These are phyloP conservation scores for Pseudohalonectria lignicola DNA, from an alignment of 2,329 filamentous ascomycete species.

Conservation along the genomic window DNA sequence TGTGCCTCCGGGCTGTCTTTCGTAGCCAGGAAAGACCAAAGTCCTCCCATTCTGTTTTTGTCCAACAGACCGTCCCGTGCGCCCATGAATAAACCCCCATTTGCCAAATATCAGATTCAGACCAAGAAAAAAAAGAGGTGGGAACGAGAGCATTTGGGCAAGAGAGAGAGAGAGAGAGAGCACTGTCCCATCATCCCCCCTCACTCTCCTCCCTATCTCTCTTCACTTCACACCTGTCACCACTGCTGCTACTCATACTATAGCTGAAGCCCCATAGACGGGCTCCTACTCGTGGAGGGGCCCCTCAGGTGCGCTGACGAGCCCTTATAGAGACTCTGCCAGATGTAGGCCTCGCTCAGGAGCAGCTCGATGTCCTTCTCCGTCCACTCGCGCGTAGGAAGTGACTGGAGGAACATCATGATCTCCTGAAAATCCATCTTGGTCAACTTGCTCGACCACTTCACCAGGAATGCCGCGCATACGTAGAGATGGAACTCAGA, in stretches of 20 bases:
- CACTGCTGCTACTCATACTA: too few relatives aligned
- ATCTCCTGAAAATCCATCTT: constrained; percentile 98
- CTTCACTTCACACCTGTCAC: too few relatives aligned
- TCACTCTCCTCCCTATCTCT: too few relatives aligned
- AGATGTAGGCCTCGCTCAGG: constrained; percentile 94
- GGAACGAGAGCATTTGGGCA: neutral
- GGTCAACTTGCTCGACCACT: constrained; percentile 90
- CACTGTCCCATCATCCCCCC: neutral
- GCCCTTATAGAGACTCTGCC: constrained; percentile 94
- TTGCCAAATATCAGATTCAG: too few relatives aligned
- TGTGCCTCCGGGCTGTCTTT: too few relatives aligned
- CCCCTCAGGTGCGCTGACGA: constrained; percentile 78
- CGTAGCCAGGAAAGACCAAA: too few relatives aligned
- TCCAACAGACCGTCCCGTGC: too few relatives aligned
- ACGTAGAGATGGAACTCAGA: constrained; percentile 98
- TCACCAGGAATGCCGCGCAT: constrained; percentile 93
- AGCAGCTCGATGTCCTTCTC: constrained; percentile 97
- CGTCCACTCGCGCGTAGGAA: constrained; percentile 89
- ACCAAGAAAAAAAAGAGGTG: too few relatives aligned
- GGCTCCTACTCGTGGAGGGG: constrained; percentile 23
- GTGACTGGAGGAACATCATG: constrained; percentile 97
- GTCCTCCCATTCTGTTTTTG: too few relatives aligned
- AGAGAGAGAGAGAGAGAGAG: neutral
- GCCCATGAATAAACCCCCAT: too few relatives aligned
- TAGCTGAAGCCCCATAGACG: constrained; percentile 28